Evolutionary conservation across 2,329 filamentous ascomycete species (phyloP), one percentile per base, ranked within the genome.

Genomic region (Microdochium trichocladiopsis): DNA sequence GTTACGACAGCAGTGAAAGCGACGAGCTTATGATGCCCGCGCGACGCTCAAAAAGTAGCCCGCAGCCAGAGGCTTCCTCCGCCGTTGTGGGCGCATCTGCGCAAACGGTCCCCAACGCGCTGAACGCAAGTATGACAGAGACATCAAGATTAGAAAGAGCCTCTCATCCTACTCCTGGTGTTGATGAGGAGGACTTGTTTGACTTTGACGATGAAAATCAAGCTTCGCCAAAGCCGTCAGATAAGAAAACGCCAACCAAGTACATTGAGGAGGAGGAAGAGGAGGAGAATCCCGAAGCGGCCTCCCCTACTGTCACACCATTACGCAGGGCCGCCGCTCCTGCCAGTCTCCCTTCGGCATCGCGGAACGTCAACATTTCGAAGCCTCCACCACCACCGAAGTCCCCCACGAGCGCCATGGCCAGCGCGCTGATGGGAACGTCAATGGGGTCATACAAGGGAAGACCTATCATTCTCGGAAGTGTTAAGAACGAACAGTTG

Each of bases 371-470:
- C 50, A 48, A 18, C 23, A 47, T 11, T 31, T 50, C 53, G 25
- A 45, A 22, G 18, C 11, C 59, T 55, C 36, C 64, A 55, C 24
- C 64, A 60, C 59, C 67, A 49, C 63, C 64, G n/a, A 62, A 67
- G 11, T 62, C 68, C 2, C 58, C 58, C 4, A 58, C 68, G 48
- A 68, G 65, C 47, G 68, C 68, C 50, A 62, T 69, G 45, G 62
- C 68, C 22, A 70, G 6, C 4, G 41, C 14, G 16, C n/a, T 45
- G 16, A 45, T 45, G 41, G 41, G 41, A 23, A 45, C 70, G 18
- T 76, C 74, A 6, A 62, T 77, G 14, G 78, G 78, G 2, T 81
- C 78, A n/a, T 80, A 79, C 58, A 78, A 74, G 58, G 78, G 78
- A 45, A 71, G 71, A 21, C 71, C 78, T 14, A 74, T 83, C 48